phyloP scores from a whole-genome alignment of 1,139 yeast species.

The Pichia sp. region DNA sequence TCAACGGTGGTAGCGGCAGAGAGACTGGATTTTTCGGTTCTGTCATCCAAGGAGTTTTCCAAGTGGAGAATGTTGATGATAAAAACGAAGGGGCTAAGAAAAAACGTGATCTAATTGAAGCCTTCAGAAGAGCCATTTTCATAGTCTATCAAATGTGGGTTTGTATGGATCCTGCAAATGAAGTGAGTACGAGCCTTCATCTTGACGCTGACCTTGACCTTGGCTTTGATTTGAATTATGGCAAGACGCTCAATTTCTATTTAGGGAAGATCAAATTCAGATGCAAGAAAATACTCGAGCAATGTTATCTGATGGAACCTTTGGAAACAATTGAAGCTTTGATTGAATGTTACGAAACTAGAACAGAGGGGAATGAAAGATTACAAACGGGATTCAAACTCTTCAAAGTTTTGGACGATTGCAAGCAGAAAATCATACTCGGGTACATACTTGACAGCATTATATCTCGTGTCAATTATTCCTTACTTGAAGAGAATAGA shows the following conservation, averaged over 20 bases:
- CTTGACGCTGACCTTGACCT: constrained; percentile 61
- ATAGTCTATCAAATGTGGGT: constrained; percentile 61
- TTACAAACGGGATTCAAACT: constrained; percentile 32
- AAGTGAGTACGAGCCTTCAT: too few relatives aligned
- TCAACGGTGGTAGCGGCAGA: neutral
- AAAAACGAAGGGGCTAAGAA: constrained; percentile 49
- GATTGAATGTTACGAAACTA: constrained; percentile 33
- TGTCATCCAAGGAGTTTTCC: constrained; percentile 82
- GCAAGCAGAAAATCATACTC: constrained; percentile 69
- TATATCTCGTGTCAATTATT: constrained; percentile 35
- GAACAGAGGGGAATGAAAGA: too few relatives aligned
- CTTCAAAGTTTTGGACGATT: constrained; percentile 75
- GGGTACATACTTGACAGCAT: constrained; percentile 60
- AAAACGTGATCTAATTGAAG: constrained; percentile 47
- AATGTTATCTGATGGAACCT: constrained; percentile 64
- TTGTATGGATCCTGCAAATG: too few relatives aligned
- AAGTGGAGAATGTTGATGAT: constrained; percentile 62
- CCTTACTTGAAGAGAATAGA: constrained; percentile 24
- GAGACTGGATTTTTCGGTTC: constrained; percentile 5
- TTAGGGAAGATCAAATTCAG: constrained; percentile 67
- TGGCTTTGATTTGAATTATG: too few relatives aligned
- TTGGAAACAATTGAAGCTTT: constrained; percentile 66
- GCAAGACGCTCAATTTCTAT: constrained; percentile 47
- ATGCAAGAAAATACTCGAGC: constrained; percentile 60
- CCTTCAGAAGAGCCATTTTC: constrained; percentile 55